Percentiles rank a stretch among this genome's conserved stretches.
These are phyloP conservation scores for Plasmodium fragile DNA, from an alignment of 169 alveolate species.

Conservation along the genomic window DNA sequence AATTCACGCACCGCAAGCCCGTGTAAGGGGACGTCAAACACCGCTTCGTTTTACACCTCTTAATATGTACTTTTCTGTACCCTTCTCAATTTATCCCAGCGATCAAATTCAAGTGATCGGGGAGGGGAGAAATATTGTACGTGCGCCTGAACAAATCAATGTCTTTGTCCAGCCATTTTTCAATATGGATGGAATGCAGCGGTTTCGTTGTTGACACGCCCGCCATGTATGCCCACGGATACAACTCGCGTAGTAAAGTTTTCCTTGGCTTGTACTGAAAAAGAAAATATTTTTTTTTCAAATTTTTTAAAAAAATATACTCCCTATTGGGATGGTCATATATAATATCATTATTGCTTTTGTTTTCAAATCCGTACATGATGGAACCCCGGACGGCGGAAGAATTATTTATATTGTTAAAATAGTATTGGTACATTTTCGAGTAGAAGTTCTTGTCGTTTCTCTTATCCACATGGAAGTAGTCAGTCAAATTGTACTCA, in stretches of 20 bases:
- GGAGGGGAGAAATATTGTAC: slow-evolving; percentile 67
- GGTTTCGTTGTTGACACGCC: slow-evolving; percentile 58
- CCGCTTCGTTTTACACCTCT: background rate
- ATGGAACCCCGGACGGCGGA: slow-evolving; percentile 49
- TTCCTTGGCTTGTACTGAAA: slow-evolving; percentile 75
- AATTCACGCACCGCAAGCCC: background rate
- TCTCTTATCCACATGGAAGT: slow-evolving; percentile 72
- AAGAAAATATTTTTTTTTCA: slow-evolving; percentile 47
- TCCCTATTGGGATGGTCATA: slow-evolving; percentile 57
- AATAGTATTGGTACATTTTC: slow-evolving; percentile 34
- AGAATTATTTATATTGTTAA: slow-evolving; percentile 68
- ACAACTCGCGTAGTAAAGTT: slow-evolving; percentile 22
- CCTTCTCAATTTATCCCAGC: slow-evolving; percentile 60
- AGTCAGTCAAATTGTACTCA: slow-evolving; percentile 67
- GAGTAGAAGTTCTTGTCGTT: slow-evolving; percentile 2
- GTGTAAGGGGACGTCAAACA: background rate
- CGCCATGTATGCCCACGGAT: slow-evolving; percentile 76
- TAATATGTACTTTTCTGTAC: background rate
- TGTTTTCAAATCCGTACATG: slow-evolving; percentile 69
- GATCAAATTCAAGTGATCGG: slow-evolving; percentile 47
- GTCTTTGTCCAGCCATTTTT: slow-evolving; percentile 75
- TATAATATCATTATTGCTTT: slow-evolving; percentile 36
- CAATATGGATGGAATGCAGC: slow-evolving; percentile 69
- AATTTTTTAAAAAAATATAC: slow-evolving; percentile 55
- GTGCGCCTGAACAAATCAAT: slow-evolving; percentile 56